Base-by-base conservation (phyloP, 2,329 filamentous ascomycete genomes). In the Clathrospora elynae region DNA sequence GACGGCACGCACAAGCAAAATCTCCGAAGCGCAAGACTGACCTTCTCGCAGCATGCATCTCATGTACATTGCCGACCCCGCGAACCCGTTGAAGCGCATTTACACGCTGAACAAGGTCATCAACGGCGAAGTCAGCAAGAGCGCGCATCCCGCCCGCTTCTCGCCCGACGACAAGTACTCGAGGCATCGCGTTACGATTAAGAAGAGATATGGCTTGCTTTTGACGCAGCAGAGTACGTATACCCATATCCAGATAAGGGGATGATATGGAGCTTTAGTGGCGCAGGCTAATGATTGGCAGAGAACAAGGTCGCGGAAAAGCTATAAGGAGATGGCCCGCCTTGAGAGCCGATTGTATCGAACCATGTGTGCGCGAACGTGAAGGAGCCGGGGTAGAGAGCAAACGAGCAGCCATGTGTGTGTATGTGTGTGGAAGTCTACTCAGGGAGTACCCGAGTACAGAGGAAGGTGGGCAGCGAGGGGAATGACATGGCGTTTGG, bases 81-180 rank as follows among this genome's bases (percentile, higher is more conserved):
- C 81, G 50, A 91, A 92, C 40, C 49, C 58, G 36, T 17, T 42
- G 79, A 92, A 90, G 78, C 90, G 92, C 72, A 76, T 87, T 65
- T 99, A 97, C 81, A 97, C 93, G 33, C 84, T 97, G 57, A 92
- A 96, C 77, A 96, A 97, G 78, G 83, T 95, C 59, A 62, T 77
- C 49, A 79, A 84, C 61, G 87, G 87, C 67, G 83, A 90, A 69
- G 89, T 96, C 67, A 95, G 92, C 72, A 96, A 95, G 80, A 93
- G 88, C 39, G 93, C 93, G 42, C 92, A 97, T 77, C 92, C 93
- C 32, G 93, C 93, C 29, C 83, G 93, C 60, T 99, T 97, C 80
- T 96, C 90, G 32, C 93, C 93, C 53, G 93, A 99, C 75, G 93
- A 99, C 80, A 96, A 96, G 80, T 97, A 95, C 82, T 96, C 90